Conservation (phyloP, 495 filamentous ascomycete genomes). For the Trichoderma virens region DNA sequence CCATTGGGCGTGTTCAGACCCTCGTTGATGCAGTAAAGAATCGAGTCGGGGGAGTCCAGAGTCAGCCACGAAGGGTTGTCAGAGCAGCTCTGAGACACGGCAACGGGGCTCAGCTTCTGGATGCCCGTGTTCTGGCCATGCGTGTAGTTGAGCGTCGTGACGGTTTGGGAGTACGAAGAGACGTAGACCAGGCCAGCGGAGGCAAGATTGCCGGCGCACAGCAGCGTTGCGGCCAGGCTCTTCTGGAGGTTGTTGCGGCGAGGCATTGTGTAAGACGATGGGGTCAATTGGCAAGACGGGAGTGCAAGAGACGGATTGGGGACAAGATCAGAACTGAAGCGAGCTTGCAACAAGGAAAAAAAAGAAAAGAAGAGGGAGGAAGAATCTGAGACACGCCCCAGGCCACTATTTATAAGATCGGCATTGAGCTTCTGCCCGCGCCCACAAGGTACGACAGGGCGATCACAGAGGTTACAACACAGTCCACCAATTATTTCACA, state of each 20-base stretch:
- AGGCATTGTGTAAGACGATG: not conserved
- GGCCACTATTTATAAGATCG: not conserved
- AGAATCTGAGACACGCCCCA: not conserved
- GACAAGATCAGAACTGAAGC: not conserved
- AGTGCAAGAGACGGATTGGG: not conserved
- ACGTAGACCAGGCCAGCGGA: constrained; percentile 45
- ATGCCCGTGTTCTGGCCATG: constrained; percentile 16
- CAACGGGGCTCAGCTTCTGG: constrained; percentile 26
- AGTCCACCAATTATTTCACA: not conserved
- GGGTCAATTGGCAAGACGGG: not conserved
- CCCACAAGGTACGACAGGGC: not conserved
- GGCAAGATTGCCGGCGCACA: constrained; percentile 24
- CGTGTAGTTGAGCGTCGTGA: constrained; percentile 47
- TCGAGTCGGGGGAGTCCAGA: constrained; percentile 34
- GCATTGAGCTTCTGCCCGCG: not conserved
- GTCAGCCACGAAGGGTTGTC: constrained; percentile 53
- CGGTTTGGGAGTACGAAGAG: constrained; percentile 51
- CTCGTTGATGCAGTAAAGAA: constrained; percentile 58
- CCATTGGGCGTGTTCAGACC: constrained; percentile 31
- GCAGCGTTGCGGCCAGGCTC: constrained; percentile 10
- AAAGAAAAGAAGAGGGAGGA: not conserved
- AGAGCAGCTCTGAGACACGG: constrained; percentile 42
- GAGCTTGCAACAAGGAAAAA: not conserved
- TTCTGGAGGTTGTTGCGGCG: not conserved
- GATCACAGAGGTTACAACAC: not conserved